Conservation (phyloP, 495 filamentous ascomycete genomes). For the Xylaria intraflava region DNA sequence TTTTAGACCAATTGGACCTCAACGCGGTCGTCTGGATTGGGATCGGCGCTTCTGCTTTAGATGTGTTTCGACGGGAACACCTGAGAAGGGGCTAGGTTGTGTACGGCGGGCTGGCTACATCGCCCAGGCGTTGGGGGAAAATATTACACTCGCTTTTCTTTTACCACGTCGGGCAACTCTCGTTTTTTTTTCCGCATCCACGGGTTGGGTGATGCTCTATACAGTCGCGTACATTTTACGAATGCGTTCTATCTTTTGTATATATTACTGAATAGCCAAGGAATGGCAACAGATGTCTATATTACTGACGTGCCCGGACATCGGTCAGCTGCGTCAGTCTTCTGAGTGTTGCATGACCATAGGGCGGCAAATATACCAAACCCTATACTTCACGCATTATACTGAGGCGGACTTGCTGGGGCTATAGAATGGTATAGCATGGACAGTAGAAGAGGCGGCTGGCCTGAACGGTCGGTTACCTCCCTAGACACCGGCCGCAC, state of each 20-base stretch:
- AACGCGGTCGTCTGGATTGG: constrained; percentile 15
- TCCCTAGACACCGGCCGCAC: too few species aligned
- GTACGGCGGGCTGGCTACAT: constrained; percentile 1
- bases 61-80: not conserved
- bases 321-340: too few species aligned
- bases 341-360: too few species aligned
- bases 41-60: constrained; percentile 17
- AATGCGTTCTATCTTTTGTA: constrained; percentile 1
- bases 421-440: too few species aligned
- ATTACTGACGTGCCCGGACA: too few species aligned
- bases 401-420: too few species aligned
- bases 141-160: constrained; percentile 5
- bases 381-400: too few species aligned
- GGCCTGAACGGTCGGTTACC: too few species aligned
- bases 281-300: too few species aligned
- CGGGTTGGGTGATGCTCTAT: not conserved
- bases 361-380: too few species aligned
- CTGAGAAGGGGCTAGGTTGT: not conserved
- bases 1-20: not conserved
- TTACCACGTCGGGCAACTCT: not conserved
- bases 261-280: too few species aligned
- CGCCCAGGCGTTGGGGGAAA: not conserved
- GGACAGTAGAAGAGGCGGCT: too few species aligned
- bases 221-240: not conserved
- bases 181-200: not conserved